A percentile compares a stretch with the other conserved stretches of the same genome.
Conservation (phyloP, 2,329 filamentous ascomycete species). For the Aspergillus ochraceoroseus region DNA sequence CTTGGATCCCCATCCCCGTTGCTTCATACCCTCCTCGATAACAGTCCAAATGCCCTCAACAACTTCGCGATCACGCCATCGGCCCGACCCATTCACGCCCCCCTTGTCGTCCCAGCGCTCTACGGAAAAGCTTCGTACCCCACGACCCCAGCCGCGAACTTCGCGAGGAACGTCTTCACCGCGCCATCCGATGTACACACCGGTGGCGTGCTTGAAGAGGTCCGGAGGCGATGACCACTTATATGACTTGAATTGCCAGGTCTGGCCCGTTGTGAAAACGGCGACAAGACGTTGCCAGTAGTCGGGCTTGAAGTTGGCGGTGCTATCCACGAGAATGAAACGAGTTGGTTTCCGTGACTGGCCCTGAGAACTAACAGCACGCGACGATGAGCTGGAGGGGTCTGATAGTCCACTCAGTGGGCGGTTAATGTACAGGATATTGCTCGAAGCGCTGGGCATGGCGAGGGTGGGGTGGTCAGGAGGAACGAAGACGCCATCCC, state of each 20-base stretch:
- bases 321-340: conserved; percentile 91
- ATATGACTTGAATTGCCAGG: conserved; percentile 98
- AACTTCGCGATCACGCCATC: conserved; percentile 86
- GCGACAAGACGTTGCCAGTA: conserved; percentile 95
- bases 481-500: conserved; percentile 73
- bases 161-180: conserved; percentile 73
- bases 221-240: conserved; percentile 88
- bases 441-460: conserved; percentile 55
- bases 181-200: conserved; percentile 86
- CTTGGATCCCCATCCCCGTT: conserved; percentile 65
- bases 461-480: conserved; percentile 60
- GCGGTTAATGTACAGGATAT: conserved; percentile 81
- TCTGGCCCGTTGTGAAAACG: conserved; percentile 95
- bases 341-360: conserved; percentile 61
- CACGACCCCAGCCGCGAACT: conserved; percentile 78
- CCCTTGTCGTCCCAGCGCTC: conserved; percentile 68
- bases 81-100: conserved; percentile 32
- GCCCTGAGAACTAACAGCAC: conserved; percentile 53
- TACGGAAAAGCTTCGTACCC: conserved; percentile 72
- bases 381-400: conserved; percentile 26
- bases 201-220: conserved; percentile 81
- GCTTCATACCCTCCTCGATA: conserved; percentile 82
- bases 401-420: conserved; percentile 56
- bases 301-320: conserved; percentile 93
- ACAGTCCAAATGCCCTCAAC: conserved; percentile 89